Evolutionary conservation across 805 yeast genomes (phyloP).

Genomic region (Priceomyces castillae): DNA sequence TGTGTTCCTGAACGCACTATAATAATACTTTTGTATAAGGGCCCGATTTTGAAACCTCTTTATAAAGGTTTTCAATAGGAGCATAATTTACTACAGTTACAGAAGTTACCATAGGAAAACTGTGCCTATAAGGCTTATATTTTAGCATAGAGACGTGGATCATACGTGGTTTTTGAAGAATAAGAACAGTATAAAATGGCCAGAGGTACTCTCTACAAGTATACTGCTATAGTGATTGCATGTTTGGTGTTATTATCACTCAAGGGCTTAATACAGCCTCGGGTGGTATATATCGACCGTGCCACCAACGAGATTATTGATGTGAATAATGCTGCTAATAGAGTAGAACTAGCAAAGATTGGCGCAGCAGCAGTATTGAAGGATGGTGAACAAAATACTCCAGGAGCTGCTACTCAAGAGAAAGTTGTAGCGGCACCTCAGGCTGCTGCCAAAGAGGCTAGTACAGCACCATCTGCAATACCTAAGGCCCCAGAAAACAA

Average conservation of each 20-base stretch:
- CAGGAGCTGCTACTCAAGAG: not conserved
- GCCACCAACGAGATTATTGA: constrained; percentile 13
- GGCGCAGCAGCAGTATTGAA: not conserved
- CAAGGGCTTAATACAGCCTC: constrained; percentile 9
- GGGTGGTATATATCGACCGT: constrained; percentile 15
- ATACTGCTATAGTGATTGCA: constrained; percentile 12
- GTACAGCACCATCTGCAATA: not conserved
- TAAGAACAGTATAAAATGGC: not conserved
- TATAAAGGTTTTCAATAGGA: too few relatives aligned
- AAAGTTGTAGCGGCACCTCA: not conserved
- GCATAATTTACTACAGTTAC: too few relatives aligned
- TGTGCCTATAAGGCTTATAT: too few relatives aligned
- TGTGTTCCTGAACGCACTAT: not conserved
- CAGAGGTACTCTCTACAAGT: constrained; percentile 1
- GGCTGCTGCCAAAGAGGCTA: not conserved
- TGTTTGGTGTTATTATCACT: constrained; percentile 12
- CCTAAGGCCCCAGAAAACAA: not conserved
- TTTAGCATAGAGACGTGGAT: not conserved
- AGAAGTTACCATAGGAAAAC: too few relatives aligned
- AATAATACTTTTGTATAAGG: too few relatives aligned
- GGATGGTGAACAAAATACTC: not conserved
- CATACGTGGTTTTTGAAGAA: not conserved
- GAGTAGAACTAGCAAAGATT: not conserved
- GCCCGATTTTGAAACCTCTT: too few relatives aligned
- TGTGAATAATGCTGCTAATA: not conserved